Conservation (phyloP, 1,139 yeast genomes). For the Yamadazyma dendronema region DNA sequence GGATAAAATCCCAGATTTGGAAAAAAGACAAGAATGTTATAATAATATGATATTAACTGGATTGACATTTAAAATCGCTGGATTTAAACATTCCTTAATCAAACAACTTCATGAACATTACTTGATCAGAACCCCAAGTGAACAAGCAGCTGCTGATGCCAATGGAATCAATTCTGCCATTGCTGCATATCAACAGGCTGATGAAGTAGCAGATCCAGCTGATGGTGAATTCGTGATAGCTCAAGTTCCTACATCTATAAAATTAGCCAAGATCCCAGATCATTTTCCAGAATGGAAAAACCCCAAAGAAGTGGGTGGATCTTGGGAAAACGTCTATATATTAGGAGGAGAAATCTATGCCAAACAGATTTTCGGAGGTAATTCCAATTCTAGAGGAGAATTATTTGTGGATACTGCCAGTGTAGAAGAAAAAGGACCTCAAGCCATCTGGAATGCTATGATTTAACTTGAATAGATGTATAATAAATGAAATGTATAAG, state of each 20-base stretch:
- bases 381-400: conserved; percentile 59
- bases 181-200: conserved; percentile 44
- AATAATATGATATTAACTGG: conserved; percentile 83
- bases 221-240: conserved; percentile 28
- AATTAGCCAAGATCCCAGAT: conserved; percentile 73
- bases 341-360: conserved; percentile 88
- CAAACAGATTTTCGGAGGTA: conserved; percentile 72
- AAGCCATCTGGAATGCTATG: conserved; percentile 51
- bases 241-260: conserved; percentile 79
- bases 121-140: conserved; percentile 41
- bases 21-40: conserved; percentile 80
- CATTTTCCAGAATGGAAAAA: conserved; percentile 96
- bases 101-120: conserved; percentile 59
- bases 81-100: conserved; percentile 71
- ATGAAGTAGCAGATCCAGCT: conserved; percentile 28
- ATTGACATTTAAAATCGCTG: conserved; percentile 68
- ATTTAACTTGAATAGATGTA: conserved; percentile 2
- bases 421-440: conserved; percentile 82
- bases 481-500: background rate
- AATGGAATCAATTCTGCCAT: conserved; percentile 41
- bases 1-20: conserved; percentile 58
- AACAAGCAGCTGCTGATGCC: conserved; percentile 23
- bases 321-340: conserved; percentile 69
- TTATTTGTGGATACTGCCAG: conserved; percentile 69
- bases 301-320: conserved; percentile 54